Conservation (phyloP, 2,329 filamentous ascomycete genomes). For the Exserohilum turcica region DNA sequence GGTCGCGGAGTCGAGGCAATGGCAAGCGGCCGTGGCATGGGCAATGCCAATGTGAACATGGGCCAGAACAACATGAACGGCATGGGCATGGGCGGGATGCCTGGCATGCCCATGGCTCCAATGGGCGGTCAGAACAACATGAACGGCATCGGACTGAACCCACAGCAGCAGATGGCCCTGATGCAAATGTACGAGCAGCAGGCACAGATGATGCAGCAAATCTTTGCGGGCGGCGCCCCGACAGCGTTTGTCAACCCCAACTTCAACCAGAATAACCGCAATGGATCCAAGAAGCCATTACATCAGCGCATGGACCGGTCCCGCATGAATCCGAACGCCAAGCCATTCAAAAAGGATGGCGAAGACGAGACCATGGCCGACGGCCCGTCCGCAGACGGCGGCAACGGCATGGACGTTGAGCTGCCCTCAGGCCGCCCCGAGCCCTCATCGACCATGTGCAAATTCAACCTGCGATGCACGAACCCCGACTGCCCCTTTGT, state of each 20-base stretch:
- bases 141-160: conserved; percentile 60
- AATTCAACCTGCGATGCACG: conserved; percentile 85
- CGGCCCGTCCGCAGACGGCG: conserved; percentile 45
- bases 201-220: conserved; percentile 60
- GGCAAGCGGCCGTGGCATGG: conserved; percentile 48
- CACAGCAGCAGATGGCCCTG: conserved; percentile 73
- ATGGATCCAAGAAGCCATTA: conserved; percentile 61
- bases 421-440: conserved; percentile 60
- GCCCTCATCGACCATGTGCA: conserved; percentile 73
- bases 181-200: conserved; percentile 84
- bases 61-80: conserved; percentile 41
- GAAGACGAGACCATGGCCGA: conserved; percentile 49
- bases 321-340: conserved; percentile 59
- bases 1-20: conserved; percentile 43
- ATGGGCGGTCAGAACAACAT: conserved; percentile 52
- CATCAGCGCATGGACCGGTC: conserved; percentile 70
- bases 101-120: conserved; percentile 36
- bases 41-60: conserved; percentile 40
- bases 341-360: conserved; percentile 53
- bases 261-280: conserved; percentile 54
- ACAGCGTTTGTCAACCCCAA: conserved; percentile 59
- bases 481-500: conserved; percentile 91
- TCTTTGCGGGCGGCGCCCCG: conserved; percentile 49
- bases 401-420: conserved; percentile 64
- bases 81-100: conserved; percentile 40